These are phyloP conservation scores for Pseudogymnoascus sp. DNA, from an alignment of 2,329 filamentous ascomycete genomes.

Conservation along the genomic window DNA sequence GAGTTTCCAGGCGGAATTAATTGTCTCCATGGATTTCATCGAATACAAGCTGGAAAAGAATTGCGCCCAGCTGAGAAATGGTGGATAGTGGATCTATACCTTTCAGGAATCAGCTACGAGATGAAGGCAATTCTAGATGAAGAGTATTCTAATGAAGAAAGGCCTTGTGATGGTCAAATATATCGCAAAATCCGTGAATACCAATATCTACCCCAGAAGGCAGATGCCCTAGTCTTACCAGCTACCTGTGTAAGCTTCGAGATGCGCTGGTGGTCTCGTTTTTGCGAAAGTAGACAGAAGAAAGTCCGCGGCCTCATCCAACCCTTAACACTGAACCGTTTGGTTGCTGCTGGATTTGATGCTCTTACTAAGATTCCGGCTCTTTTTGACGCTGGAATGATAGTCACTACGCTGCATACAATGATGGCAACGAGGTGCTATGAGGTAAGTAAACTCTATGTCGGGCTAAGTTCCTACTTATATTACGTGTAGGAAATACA, in stretches of 20 bases:
- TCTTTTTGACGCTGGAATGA: constrained; percentile 18
- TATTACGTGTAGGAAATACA: no score
- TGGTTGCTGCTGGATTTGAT: constrained; percentile 16
- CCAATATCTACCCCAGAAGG: background rate
- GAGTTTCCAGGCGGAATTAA: constrained; percentile 6
- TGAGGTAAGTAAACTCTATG: no score
- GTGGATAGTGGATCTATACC: constrained; percentile 21
- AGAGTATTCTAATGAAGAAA: background rate
- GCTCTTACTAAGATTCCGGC: constrained; percentile 13
- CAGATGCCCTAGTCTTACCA: background rate
- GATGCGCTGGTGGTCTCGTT: constrained; percentile 15
- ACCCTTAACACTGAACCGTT: background rate
- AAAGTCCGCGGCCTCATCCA: constrained; percentile 16
- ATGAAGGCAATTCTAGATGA: background rate
- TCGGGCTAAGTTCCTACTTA: no score
- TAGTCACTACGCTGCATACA: constrained; percentile 17
- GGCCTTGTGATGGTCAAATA: background rate
- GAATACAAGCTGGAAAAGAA: constrained; percentile 17
- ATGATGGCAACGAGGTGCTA: constrained; percentile 13
- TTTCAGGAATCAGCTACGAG: constrained; percentile 15
- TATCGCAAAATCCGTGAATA: constrained; percentile 11
- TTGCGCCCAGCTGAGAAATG: constrained; percentile 16
- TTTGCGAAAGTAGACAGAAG: constrained; percentile 14
- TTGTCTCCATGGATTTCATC: constrained; percentile 16
- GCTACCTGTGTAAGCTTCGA: constrained; percentile 14